These are phyloP conservation scores for Phytophthora citrophthora DNA, from an alignment of 352 stramenopile species.

Conservation along the genomic window DNA sequence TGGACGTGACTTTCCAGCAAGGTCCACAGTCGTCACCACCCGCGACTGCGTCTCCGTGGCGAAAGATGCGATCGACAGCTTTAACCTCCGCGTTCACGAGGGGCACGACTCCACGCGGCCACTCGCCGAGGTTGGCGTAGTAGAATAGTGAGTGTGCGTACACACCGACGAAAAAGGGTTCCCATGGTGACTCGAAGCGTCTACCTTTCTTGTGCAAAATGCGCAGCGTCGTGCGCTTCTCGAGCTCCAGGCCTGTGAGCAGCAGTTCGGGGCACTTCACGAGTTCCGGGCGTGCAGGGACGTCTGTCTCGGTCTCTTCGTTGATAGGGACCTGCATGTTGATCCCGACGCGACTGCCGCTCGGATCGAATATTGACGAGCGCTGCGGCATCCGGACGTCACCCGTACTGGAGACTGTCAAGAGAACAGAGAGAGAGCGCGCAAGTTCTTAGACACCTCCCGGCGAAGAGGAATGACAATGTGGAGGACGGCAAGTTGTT, in stretches of 20 bases:
- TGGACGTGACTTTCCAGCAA: conserved; percentile 79
- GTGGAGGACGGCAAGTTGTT: conserved; percentile 22
- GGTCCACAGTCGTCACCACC: conserved; percentile 62
- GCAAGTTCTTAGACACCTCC: conserved; percentile 1
- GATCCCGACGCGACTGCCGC: conserved; percentile 7
- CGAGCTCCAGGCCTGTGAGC: conserved; percentile 50
- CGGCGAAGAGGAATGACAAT: conserved; percentile 20
- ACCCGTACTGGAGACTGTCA: neutral
- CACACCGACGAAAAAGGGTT: conserved; percentile 60
- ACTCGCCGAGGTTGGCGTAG: conserved; percentile 57
- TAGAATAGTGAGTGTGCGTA: conserved; percentile 74
- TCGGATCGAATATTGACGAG: conserved; percentile 28
- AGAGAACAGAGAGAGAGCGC: too few relatives aligned
- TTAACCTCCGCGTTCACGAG: conserved; percentile 53
- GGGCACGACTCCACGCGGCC: conserved; percentile 61
- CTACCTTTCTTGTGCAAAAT: conserved; percentile 70
- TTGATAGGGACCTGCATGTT: conserved; percentile 23
- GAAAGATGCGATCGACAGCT: conserved; percentile 69
- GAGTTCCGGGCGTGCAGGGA: conserved; percentile 17
- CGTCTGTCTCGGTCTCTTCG: conserved; percentile 8
- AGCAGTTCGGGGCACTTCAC: conserved; percentile 59
- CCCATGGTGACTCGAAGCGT: conserved; percentile 72
- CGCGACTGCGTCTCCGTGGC: conserved; percentile 21
- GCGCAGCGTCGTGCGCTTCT: conserved; percentile 48
- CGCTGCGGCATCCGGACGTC: conserved; percentile 17